phyloP scores from a whole-genome alignment of 305 asterid genomes.

The Fraxinus xanthoxyloides region DNA sequence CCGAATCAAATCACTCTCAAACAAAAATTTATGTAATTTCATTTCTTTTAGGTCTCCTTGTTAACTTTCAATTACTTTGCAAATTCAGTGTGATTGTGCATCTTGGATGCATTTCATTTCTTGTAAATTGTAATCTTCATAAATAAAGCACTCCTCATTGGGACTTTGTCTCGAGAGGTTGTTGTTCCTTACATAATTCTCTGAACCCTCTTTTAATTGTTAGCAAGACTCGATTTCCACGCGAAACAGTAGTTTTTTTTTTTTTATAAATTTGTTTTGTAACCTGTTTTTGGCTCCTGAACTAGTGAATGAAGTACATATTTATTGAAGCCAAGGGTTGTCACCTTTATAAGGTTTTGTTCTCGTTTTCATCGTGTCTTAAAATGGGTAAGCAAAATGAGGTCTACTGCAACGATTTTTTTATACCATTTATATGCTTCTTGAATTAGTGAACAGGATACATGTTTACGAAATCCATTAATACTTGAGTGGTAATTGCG shows the following conservation, averaged over 20 bases:
- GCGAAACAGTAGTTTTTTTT: neutral
- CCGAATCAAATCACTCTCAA: too few relatives aligned
- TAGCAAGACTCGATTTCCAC: too few relatives aligned
- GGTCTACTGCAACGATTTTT: neutral
- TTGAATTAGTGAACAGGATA: neutral
- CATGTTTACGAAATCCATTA: neutral
- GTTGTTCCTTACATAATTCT: too few relatives aligned
- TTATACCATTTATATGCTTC: neutral
- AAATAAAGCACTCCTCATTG: too few relatives aligned
- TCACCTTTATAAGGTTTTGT: neutral
- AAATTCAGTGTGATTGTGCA: too few relatives aligned
- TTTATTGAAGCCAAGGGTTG: neutral
- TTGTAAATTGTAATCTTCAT: too few relatives aligned
- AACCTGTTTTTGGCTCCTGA: slow-evolving; percentile 11
- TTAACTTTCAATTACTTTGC: too few relatives aligned
- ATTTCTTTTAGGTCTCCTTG: too few relatives aligned
- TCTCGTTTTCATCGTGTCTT: neutral
- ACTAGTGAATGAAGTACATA: slow-evolving; percentile 12
- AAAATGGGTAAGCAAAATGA: neutral
- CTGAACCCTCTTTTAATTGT: too few relatives aligned
- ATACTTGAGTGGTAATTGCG: neutral
- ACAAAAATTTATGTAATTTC: too few relatives aligned
- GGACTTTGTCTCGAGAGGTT: too few relatives aligned
- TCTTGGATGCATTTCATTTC: too few relatives aligned
- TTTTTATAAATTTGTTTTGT: neutral